phyloP scores from a whole-genome alignment of 805 yeast species.

The Kazachstania taianensis region DNA sequence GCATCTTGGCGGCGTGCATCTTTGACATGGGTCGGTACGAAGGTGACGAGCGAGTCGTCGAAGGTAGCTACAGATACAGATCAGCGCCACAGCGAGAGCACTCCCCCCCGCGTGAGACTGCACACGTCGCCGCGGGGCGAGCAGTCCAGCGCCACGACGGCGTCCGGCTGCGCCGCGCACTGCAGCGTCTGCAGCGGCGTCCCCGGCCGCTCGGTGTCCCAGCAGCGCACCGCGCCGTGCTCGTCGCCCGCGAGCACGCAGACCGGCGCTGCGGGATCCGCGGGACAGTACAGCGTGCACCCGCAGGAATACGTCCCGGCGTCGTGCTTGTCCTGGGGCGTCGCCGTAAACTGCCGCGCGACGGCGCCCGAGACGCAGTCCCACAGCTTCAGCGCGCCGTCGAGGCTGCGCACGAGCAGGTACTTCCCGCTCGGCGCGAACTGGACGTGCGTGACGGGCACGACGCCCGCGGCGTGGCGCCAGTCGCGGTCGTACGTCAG shows the following conservation, averaged over 20 bases:
- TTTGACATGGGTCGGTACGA: too few relatives aligned
- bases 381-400: constrained; percentile 75
- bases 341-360: constrained; percentile 69
- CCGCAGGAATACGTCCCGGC: too few relatives aligned
- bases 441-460: constrained; percentile 63
- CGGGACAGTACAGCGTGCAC: too few relatives aligned
- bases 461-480: constrained; percentile 42
- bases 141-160: constrained; percentile 1
- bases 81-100: constrained; percentile 22
- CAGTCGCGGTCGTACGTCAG: constrained; percentile 70
- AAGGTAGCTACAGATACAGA: too few relatives aligned
- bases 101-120: constrained; percentile 21
- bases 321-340: too few relatives aligned
- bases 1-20: too few relatives aligned
- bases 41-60: too few relatives aligned
- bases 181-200: neutral
- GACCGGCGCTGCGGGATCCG: constrained; percentile 15
- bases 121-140: constrained; percentile 11
- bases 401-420: constrained; percentile 67
- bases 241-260: constrained; percentile 25
- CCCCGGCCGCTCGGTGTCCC: constrained; percentile 10
- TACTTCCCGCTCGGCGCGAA: constrained; percentile 76
- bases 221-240: constrained; percentile 19
- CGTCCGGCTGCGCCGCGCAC: constrained; percentile 2
- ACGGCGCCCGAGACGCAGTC: constrained; percentile 75